Evolutionary conservation across 495 filamentous ascomycete genomes (phyloP).

Genomic region (Evansstolkia leycettana): DNA sequence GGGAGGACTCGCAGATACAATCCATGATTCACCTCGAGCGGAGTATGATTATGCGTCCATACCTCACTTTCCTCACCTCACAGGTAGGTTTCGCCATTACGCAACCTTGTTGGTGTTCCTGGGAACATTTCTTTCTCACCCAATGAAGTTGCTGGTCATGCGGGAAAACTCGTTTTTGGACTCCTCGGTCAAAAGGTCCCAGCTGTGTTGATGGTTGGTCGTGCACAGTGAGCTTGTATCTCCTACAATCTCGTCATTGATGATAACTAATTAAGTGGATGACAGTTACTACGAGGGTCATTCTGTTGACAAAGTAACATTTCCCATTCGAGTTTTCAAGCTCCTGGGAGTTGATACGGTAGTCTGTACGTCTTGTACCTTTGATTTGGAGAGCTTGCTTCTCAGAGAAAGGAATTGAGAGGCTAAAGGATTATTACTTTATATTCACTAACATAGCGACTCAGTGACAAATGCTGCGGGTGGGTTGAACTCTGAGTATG

Average conservation of each 20-base stretch:
- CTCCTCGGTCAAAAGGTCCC: slow-evolving; percentile 43
- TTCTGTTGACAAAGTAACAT: slow-evolving; percentile 53
- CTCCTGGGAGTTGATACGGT: slow-evolving; percentile 52
- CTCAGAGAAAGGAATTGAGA: slow-evolving; percentile 64
- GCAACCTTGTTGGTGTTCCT: neutral
- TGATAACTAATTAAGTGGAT: neutral
- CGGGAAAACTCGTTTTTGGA: slow-evolving; percentile 63
- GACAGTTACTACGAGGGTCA: slow-evolving; percentile 68
- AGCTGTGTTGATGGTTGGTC: slow-evolving; percentile 60
- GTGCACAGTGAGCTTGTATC: slow-evolving; percentile 49
- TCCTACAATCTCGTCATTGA: neutral
- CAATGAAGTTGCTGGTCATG: slow-evolving; percentile 52
- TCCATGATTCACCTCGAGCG: slow-evolving; percentile 37
- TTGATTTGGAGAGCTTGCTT: neutral
- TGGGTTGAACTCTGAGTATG: slow-evolving; percentile 54
- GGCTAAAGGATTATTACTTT: too few relatives aligned
- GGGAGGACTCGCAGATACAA: slow-evolving; percentile 48
- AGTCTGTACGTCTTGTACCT: slow-evolving; percentile 35
- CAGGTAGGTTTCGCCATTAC: slow-evolving; percentile 35
- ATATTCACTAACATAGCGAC: neutral
- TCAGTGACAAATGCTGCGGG: slow-evolving; percentile 69
- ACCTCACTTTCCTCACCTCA: slow-evolving; percentile 52
- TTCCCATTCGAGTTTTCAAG: slow-evolving; percentile 60
- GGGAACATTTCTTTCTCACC: neutral
- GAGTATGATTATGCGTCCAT: slow-evolving; percentile 53